Percentiles rank a stretch among this genome's conserved stretches.
phyloP scores from a whole-genome alignment of 2,329 filamentous ascomycete species.

The Fusarium robinianum region DNA sequence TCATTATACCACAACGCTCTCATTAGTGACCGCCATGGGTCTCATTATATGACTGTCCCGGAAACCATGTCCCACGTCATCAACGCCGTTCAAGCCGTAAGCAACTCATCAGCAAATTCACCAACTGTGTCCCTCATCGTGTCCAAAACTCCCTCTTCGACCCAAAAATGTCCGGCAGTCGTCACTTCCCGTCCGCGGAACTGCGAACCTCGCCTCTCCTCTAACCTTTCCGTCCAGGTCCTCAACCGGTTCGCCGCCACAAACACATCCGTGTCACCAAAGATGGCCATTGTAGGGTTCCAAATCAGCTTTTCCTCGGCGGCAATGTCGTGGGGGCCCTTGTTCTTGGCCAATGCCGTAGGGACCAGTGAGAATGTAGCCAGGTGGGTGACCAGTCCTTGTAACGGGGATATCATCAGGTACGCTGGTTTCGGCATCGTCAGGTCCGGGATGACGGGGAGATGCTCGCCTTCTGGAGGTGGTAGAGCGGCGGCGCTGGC shows the following conservation, averaged over 20 bases:
- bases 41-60: slow-evolving; percentile 11
- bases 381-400: slow-evolving; percentile 63
- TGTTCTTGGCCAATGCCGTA: slow-evolving; percentile 30
- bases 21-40: not conserved
- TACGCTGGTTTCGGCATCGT: slow-evolving; percentile 54
- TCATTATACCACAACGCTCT: not conserved
- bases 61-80: not conserved
- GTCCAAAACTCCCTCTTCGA: slow-evolving; percentile 54
- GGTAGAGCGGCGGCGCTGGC: slow-evolving; percentile 17
- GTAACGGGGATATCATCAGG: slow-evolving; percentile 70
- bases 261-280: slow-evolving; percentile 76
- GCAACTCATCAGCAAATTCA: slow-evolving; percentile 34
- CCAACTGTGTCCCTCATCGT: slow-evolving; percentile 34
- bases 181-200: slow-evolving; percentile 56
- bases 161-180: slow-evolving; percentile 67
- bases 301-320: slow-evolving; percentile 61
- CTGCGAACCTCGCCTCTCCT: slow-evolving; percentile 45
- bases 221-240: slow-evolving; percentile 65
- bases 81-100: slow-evolving; percentile 11
- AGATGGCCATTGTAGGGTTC: slow-evolving; percentile 70
- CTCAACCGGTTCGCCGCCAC: slow-evolving; percentile 67
- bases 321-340: slow-evolving; percentile 32
- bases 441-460: slow-evolving; percentile 43
- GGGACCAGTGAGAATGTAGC: slow-evolving; percentile 63
- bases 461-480: slow-evolving; percentile 30